Evolutionary conservation across 164 flowering plant genomes (phyloP), one percentile per base, ranked within the genome.

Genomic region (Warburgia ugandensis): DNA sequence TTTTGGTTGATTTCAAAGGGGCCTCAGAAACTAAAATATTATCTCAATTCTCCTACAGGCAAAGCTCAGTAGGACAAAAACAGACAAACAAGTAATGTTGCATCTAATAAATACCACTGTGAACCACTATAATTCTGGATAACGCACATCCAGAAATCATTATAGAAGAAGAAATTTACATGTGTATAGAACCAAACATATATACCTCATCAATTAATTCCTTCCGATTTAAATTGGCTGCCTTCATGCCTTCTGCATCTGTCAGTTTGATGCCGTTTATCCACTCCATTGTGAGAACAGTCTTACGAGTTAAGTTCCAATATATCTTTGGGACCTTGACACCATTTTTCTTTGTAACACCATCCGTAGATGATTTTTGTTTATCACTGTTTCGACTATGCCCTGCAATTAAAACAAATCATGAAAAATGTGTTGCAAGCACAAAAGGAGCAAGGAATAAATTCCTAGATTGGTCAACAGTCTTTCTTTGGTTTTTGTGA

Each of bases 241-340:
- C 63, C 39, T 62, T 55, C 50, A 92, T 50, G 48, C 76, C 67
- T 39, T 20, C 62, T 60, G 81, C 84, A 75, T 92, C 94, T 13
- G 92, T 92, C 29, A 92, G 90, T 62, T 92, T 92, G 49, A 87
- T 92, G 54, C 94, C 91, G 80, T 92, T 87, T 28, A 92, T 61
- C 98, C 98, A 92, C 64, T 92, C 96, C 98, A 92, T 92, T 16
- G 96, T 92, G 43, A 92, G 94, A 40, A 92, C 95, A 66, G 79
- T 74, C 49, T 76, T 78, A 8, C 96, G 78, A 8, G 98, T 92
- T 29, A 77, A 57, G 42, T 76, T 71, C 98, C 98, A 92, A 61
- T 85, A 83, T 58, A 92, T 85, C 63, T 78, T 92, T 10, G 96
- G 98, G 42, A 83, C 95, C 69, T 76, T 92, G 21, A 92, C 53